Evolutionary conservation across 2,329 filamentous ascomycete species (phyloP).

Genomic region (Hypoxylon sp.): DNA sequence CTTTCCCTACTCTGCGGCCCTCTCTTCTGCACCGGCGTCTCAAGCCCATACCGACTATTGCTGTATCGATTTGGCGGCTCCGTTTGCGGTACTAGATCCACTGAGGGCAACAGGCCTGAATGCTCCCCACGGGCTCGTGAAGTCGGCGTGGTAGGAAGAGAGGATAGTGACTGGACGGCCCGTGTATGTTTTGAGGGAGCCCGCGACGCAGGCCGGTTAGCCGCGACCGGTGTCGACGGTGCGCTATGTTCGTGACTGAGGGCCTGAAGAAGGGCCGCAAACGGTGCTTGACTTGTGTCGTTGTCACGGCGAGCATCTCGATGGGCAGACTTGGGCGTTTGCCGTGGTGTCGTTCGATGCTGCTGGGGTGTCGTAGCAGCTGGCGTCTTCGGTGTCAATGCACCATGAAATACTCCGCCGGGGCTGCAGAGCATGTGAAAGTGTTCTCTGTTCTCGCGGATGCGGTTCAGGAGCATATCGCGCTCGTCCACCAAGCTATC

Average conservation of each 20-base stretch:
- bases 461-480: slow-evolving; percentile 78
- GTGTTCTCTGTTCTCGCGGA: slow-evolving; percentile 88
- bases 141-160: slow-evolving; percentile 79
- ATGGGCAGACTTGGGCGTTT: slow-evolving; percentile 55
- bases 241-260: slow-evolving; percentile 80
- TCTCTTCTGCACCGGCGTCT: slow-evolving; percentile 55
- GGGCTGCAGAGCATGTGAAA: slow-evolving; percentile 81
- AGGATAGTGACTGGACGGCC: slow-evolving; percentile 83
- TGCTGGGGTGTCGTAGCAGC: slow-evolving; percentile 55
- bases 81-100: slow-evolving; percentile 67
- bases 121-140: slow-evolving; percentile 58
- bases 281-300: slow-evolving; percentile 67
- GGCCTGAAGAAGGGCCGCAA: slow-evolving; percentile 83
- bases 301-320: slow-evolving; percentile 52
- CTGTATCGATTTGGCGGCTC: slow-evolving; percentile 60
- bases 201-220: slow-evolving; percentile 55
- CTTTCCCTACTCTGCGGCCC: slow-evolving; percentile 80
- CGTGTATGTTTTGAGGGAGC: slow-evolving; percentile 71
- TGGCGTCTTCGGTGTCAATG: slow-evolving; percentile 65
- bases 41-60: slow-evolving; percentile 52
- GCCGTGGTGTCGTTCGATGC: slow-evolving; percentile 57
- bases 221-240: slow-evolving; percentile 70
- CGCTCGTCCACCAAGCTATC: slow-evolving; percentile 77
- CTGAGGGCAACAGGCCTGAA: slow-evolving; percentile 66
- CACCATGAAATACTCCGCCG: slow-evolving; percentile 70